Base-by-base conservation (phyloP, 176 grass and related monocot species). In the Neostapfia colusana region DNA sequence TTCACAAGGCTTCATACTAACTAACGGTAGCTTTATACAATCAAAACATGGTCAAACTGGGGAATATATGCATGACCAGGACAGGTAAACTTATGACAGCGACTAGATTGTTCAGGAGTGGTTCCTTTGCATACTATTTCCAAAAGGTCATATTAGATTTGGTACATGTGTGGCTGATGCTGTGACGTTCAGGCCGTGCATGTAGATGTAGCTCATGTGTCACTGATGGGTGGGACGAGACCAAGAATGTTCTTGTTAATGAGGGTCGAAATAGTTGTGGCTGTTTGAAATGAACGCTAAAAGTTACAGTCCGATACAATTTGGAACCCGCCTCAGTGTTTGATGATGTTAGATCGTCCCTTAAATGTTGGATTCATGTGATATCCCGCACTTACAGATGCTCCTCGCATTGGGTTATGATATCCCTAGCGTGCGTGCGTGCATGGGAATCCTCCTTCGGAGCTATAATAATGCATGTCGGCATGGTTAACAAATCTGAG, bases 391-490 rank as follows among this genome's bases (percentile, higher is more conserved):
- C 46, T 21, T 86, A 57, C 71, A 65, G 65, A 57, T 65, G 36
- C 39, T 28, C 79, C 48, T 18, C 0, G 20, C 67, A 66, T 48
- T 66, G 46, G 60, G 18, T 62, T 48, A 65, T 77, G 65, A 64
- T 72, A 65, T 35, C 40, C 6, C 28, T 56, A 78, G 79, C 67
- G 73, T 59, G 60, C 67, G 73, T 59, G 60, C 44, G 5, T 71
- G 84, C 72, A 71, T 57, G 58, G 79, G 59, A 87, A 39, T 82
- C 54, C 67, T 50, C 66, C 39, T 50, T 72, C 72, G 28, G 10
- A 72, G 67, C 67, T 83, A 83, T 83, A 83, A 87, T 83, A 67
- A 83, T 73, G 60, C 74, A 73, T 83, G 74, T 87, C 79, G 85
- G 74, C 50, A 73, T 78, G 41, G 37, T 87, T 73, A 67, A 87